A percentile compares a stretch with the other conserved stretches of the same genome.
Conservation (phyloP, 225 moss, liverwort and hornwort genomes). For the Marchantia paleacea region DNA sequence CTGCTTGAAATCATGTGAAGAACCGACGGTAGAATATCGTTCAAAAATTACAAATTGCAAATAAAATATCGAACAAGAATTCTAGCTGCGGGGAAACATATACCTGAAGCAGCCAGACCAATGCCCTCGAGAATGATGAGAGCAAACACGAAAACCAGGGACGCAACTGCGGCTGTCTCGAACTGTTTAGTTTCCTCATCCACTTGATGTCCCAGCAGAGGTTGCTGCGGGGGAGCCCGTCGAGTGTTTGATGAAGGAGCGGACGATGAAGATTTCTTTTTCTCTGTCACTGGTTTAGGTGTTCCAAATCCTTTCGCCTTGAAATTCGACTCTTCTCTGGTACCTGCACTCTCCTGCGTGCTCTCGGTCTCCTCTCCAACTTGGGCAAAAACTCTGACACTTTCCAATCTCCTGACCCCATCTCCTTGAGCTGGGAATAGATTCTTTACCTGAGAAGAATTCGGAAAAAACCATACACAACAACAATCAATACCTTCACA, state of each 20-base stretch:
- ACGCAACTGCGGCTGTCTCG: constrained; percentile 34
- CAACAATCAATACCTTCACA: too few species aligned
- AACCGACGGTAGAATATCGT: background rate
- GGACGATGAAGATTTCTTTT: constrained; percentile 21
- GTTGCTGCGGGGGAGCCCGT: constrained; percentile 37
- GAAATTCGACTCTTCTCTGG: background rate
- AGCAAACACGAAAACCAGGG: constrained; percentile 31
- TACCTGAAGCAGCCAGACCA: constrained; percentile 33
- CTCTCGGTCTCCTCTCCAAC: constrained; percentile 21
- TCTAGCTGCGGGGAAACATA: background rate
- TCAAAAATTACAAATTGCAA: background rate
- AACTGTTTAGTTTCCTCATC: constrained; percentile 30
- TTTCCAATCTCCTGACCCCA: background rate
- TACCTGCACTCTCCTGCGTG: constrained; percentile 10
- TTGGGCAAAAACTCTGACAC: constrained; percentile 10
- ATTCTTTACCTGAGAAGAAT: background rate
- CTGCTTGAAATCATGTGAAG: background rate
- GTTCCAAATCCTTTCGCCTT: constrained; percentile 43
- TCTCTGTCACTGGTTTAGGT: constrained; percentile 30
- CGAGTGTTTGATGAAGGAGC: constrained; percentile 27
- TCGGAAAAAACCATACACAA: background rate
- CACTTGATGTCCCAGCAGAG: constrained; percentile 27
- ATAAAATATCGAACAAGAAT: background rate
- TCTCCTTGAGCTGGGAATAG: background rate
- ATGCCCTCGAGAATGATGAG: constrained; percentile 41